Percentiles rank a stretch among this genome's conserved stretches.
Evolutionary conservation across 768 basidiomycete species (phyloP).

Genomic region (Daedalea quercina): DNA sequence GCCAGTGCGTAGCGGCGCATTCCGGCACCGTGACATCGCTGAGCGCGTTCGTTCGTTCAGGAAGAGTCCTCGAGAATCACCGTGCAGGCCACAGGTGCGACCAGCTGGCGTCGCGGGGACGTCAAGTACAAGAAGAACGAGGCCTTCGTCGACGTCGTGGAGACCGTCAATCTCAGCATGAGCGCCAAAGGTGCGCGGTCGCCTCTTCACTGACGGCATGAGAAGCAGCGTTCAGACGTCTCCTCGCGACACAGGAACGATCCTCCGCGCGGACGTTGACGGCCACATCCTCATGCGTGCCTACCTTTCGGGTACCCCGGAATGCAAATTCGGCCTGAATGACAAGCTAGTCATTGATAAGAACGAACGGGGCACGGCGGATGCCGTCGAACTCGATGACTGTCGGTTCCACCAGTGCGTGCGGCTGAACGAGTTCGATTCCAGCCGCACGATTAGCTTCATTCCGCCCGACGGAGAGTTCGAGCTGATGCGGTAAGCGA

Average conservation of each 20-base stretch:
- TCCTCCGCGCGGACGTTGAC: slow-evolving; percentile 94
- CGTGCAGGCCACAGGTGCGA: slow-evolving; percentile 92
- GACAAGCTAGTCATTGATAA: slow-evolving; percentile 98
- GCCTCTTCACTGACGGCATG: background rate
- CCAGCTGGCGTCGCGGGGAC: slow-evolving; percentile 91
- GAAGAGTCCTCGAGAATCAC: slow-evolving; percentile 98
- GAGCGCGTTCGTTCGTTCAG: slow-evolving; percentile 32
- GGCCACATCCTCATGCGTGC: slow-evolving; percentile 98
- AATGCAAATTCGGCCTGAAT: slow-evolving; percentile 98
- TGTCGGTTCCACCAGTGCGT: slow-evolving; percentile 99
- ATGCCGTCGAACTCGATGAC: slow-evolving; percentile 94
- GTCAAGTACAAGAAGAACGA: slow-evolving; percentile 99
- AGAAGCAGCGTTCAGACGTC: background rate
- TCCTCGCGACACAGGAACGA: slow-evolving; percentile 54
- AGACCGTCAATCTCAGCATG: slow-evolving; percentile 95
- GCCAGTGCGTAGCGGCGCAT: slow-evolving; percentile 44
- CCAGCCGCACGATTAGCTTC: slow-evolving; percentile 90
- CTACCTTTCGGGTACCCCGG: slow-evolving; percentile 93
- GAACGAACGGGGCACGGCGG: slow-evolving; percentile 43
- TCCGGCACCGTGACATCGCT: background rate
- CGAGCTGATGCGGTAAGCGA: slow-evolving; percentile 81
- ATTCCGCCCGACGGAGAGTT: slow-evolving; percentile 99
- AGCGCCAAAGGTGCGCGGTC: slow-evolving; percentile 75
- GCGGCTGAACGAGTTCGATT: slow-evolving; percentile 89
- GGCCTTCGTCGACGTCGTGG: slow-evolving; percentile 99